Base-by-base conservation (phyloP, 2,329 filamentous ascomycete species). In the Colletotrichum navitas region DNA sequence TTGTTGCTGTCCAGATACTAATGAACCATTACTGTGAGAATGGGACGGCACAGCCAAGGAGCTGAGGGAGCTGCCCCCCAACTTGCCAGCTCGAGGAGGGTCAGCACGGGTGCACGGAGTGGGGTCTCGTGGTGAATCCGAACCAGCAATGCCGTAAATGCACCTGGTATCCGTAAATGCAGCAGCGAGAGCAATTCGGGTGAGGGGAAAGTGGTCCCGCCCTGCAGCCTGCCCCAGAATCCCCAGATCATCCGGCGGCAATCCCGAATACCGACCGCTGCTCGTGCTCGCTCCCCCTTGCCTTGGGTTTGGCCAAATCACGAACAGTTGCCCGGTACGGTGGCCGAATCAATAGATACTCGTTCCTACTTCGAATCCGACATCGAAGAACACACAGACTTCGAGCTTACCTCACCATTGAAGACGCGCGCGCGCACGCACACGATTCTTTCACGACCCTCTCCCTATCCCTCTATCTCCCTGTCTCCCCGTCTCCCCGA, bases 41-140 rank as follows among this genome's bases (percentile, higher is more conserved):
- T 72, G 52, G 65, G 65, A 68, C 59, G 60, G 65, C 69, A 68
- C 45, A 69, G 41, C 65, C 65, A 68, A 64, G 54, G 36, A 68
- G 54, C 68, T 68, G 52, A 68, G 45, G 26, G 59, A 71, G 69
- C 69, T 68, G 60, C 52, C 54, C 51, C 66, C 64, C 65, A 60
- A 55, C 51, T 63, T 54, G 39, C 51, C 63, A 71, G 63, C 64
- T 68, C 29, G n/a, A 18, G 54, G 59, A 36, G 54, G 51, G 65
- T 10, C 43, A 60, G 36, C 36, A 61, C 18, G 24, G 56, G 52
- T 59, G 69, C 47, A 59, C 63, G 69, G 59, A 47, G 59, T 52
- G 52, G 45, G 68, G 69, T 72, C 69, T 69, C 66, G 69, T 72
- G 69, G 47, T 43, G 39, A 55, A 59, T 43, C 34, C 59, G 61